Evolutionary conservation across 352 stramenopile genomes (phyloP).

Genomic region (Pythium aristosporum): DNA sequence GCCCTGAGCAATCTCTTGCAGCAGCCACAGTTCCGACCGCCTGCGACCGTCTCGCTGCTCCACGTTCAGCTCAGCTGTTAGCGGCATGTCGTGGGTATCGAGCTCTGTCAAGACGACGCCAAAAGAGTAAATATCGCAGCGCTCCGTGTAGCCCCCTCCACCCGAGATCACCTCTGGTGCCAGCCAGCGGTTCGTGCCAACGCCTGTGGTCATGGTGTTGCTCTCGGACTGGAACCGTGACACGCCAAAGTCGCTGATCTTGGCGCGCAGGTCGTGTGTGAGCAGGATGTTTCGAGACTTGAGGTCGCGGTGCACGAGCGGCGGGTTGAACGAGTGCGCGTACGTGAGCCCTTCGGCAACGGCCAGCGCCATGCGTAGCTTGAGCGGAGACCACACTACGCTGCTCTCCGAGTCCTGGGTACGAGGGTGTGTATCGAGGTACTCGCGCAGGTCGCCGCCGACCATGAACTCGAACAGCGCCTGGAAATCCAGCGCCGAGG

Average conservation of each 20-base stretch:
- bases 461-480: constrained; percentile 3
- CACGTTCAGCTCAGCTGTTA: not conserved
- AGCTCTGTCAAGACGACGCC: constrained; percentile 54
- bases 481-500: constrained; percentile 1
- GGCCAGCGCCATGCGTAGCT: constrained; percentile 1
- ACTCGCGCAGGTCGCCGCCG: not conserved
- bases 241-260: constrained; percentile 14
- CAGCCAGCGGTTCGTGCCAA: constrained; percentile 6
- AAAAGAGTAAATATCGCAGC: constrained; percentile 58
- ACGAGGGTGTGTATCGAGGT: not conserved
- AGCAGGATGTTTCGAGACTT: constrained; percentile 35
- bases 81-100: constrained; percentile 35
- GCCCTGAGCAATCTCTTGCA: not conserved
- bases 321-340: constrained; percentile 40
- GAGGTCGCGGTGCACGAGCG: constrained; percentile 43
- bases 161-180: not conserved
- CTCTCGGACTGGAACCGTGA: not conserved
- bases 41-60: not conserved
- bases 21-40: constrained; percentile 3
- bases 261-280: not conserved
- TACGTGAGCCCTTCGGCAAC: constrained; percentile 3
- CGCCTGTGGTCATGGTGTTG: constrained; percentile 6
- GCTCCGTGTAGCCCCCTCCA: not conserved
- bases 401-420: not conserved
- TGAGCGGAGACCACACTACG: not conserved